Evolutionary conservation across 305 asterid genomes (phyloP).

Genomic region (Solanum aculeatissimum): DNA sequence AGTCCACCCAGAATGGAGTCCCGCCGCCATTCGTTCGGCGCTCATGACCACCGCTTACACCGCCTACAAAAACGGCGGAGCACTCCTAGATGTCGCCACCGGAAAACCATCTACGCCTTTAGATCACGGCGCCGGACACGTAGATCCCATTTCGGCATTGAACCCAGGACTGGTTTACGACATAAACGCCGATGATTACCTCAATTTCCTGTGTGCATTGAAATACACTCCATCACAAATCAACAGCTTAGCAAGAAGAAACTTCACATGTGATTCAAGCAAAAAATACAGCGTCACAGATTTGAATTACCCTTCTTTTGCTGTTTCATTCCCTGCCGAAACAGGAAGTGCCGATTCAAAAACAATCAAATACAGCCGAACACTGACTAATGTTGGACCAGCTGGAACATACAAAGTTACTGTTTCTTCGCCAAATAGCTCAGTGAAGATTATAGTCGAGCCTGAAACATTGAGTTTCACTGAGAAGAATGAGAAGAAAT

Average conservation of each 20-base stretch:
- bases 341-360: constrained; percentile 8
- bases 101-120: constrained; percentile 72
- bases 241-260: constrained; percentile 48
- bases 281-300: constrained; percentile 49
- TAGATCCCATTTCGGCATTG: constrained; percentile 74
- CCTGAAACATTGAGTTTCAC: constrained; percentile 50
- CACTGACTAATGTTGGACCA: constrained; percentile 64
- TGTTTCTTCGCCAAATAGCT: constrained; percentile 7
- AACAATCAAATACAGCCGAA: constrained; percentile 58
- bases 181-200: constrained; percentile 32
- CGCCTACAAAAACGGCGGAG: constrained; percentile 45
- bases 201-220: constrained; percentile 65
- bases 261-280: constrained; percentile 44
- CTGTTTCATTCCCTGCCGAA: constrained; percentile 24
- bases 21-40: constrained; percentile 83
- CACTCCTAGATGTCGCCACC: constrained; percentile 50
- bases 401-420: constrained; percentile 71
- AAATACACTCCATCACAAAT: constrained; percentile 54
- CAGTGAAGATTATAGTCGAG: constrained; percentile 44
- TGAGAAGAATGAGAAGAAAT: constrained; percentile 43
- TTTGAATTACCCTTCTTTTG: constrained; percentile 88
- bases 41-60: constrained; percentile 93
- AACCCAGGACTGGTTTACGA: constrained; percentile 84
- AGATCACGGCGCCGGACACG: constrained; percentile 82
- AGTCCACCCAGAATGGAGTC: constrained; percentile 87